phyloP scores from a whole-genome alignment of 805 yeast species.

The Lachancea thermotolerans region DNA sequence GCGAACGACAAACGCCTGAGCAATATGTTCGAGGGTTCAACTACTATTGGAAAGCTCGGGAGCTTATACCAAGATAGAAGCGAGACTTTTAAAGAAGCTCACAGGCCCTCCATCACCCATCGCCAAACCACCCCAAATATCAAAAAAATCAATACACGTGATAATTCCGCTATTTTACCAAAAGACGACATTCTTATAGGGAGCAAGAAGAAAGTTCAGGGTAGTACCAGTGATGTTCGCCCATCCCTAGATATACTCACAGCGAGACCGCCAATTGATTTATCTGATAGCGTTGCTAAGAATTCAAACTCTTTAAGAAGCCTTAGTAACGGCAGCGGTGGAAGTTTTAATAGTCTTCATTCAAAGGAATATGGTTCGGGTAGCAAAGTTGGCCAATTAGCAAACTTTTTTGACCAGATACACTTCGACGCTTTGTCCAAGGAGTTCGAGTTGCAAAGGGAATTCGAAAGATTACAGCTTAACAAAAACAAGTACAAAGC shows the following conservation, averaged over 20 bases:
- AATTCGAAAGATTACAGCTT: conserved; percentile 61
- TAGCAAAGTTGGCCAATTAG: conserved; percentile 55
- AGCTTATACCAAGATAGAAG: too few species aligned
- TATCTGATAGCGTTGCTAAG: neutral
- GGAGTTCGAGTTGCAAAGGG: conserved; percentile 86
- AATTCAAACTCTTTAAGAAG: conserved; percentile 5
- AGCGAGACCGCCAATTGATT: neutral
- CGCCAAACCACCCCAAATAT: conserved; percentile 4
- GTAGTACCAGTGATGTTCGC: too few species aligned
- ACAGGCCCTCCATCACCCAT: conserved; percentile 3
- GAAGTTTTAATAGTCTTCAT: conserved; percentile 11
- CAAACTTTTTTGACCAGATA: conserved; percentile 62
- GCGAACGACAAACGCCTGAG: too few species aligned
- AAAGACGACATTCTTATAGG: conserved; percentile 4
- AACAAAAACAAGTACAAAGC: conserved; percentile 58
- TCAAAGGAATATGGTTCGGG: conserved; percentile 20
- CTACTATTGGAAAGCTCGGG: too few species aligned
- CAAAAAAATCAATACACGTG: neutral
- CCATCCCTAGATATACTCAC: neutral
- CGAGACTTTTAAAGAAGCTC: neutral
- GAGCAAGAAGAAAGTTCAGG: neutral
- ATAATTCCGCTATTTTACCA: neutral
- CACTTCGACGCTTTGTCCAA: conserved; percentile 74
- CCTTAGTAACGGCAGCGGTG: conserved; percentile 10
- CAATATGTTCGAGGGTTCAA: too few species aligned